Conservation (phyloP, 2,329 filamentous ascomycete genomes). For the Neoascochyta sp. region DNA sequence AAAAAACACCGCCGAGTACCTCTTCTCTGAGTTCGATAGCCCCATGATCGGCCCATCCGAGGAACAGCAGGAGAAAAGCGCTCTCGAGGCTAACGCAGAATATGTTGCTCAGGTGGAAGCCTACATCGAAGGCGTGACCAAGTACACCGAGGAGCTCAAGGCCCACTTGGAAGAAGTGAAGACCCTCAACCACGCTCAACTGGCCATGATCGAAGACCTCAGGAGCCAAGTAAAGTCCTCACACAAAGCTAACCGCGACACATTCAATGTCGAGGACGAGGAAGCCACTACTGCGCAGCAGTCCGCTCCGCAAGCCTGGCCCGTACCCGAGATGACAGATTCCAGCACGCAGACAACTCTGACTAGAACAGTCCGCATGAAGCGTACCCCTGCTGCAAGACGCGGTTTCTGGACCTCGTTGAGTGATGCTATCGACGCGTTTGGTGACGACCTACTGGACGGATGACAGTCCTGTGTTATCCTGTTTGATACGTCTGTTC, state of each 20-base stretch:
- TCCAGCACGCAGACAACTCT: constrained; percentile 6
- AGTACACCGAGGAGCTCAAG: constrained; percentile 23
- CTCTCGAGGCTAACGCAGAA: constrained; percentile 8
- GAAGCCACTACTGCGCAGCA: background rate
- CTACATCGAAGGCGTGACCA: constrained; percentile 28
- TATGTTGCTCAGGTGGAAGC: constrained; percentile 26
- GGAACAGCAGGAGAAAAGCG: constrained; percentile 1
- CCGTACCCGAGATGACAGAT: constrained; percentile 6
- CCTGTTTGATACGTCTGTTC: no score
- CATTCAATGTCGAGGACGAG: constrained; percentile 2
- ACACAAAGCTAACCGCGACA: constrained; percentile 1
- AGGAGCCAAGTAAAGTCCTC: constrained; percentile 7
- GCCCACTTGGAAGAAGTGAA: constrained; percentile 33
- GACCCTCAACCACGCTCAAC: constrained; percentile 30
- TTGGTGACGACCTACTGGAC: constrained; percentile 13
- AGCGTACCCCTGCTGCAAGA: constrained; percentile 9
- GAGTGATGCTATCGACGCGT: constrained; percentile 18
- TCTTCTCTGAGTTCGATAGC: constrained; percentile 13
- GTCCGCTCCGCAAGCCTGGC: background rate
- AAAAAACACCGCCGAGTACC: constrained; percentile 15
- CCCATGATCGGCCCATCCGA: constrained; percentile 5
- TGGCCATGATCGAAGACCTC: constrained; percentile 31
- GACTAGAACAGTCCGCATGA: constrained; percentile 6
- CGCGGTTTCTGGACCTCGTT: constrained; percentile 21
- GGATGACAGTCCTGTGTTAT: no score